Evolutionary conservation across 352 stramenopile genomes (phyloP), one percentile per base, ranked within the genome.

Genomic region (Pilasporangium apinafurcum): DNA sequence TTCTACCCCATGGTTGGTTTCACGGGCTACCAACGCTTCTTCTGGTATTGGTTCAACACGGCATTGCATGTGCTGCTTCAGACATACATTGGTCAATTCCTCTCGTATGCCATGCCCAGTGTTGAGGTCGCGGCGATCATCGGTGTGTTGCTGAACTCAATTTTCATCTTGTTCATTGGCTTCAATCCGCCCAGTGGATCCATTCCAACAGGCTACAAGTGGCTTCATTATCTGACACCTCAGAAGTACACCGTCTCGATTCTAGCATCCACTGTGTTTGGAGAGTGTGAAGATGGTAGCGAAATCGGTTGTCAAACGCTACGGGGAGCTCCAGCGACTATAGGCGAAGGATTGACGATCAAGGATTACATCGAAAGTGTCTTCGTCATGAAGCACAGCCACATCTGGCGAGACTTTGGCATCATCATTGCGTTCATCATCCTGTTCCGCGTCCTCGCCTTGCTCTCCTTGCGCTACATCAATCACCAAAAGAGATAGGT

Each of bases 1-100:
- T 83, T 81, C 44, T 89, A 86, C 53, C 81, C 73, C 30, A 51
- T 71, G 7, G 70, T 71, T 27, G 73, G 70, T 9, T 69, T 91
- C 45, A 56, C 33, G 13, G 43, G 21, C 0, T 48, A 17, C 7
- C 25, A 44, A 21, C 33, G 28, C 27, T 52, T 5, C 16, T 13
- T 59, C 6, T 4, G 12, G 13, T 59, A 45, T 35, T 59, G 51
- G 51, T 16, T 60, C 14, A 21, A 9, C 6, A 16, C 39, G 17
- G 20, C 16, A 20, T 20, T 46, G 9, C 36, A 24, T 27, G 14
- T 58, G 37, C n/a, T 28, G 8, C 38, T 59, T 14, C 50, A 17
- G 26, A 22, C 45, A 3, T 59, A 43, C 36, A 20, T 59, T 24
- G 51, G 51, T 46, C 51, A 59, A n/a, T 41, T 77, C 36, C 61